Evolutionary conservation across 805 yeast genomes (phyloP).

Genomic region (Komagataella pseudopastoris): DNA sequence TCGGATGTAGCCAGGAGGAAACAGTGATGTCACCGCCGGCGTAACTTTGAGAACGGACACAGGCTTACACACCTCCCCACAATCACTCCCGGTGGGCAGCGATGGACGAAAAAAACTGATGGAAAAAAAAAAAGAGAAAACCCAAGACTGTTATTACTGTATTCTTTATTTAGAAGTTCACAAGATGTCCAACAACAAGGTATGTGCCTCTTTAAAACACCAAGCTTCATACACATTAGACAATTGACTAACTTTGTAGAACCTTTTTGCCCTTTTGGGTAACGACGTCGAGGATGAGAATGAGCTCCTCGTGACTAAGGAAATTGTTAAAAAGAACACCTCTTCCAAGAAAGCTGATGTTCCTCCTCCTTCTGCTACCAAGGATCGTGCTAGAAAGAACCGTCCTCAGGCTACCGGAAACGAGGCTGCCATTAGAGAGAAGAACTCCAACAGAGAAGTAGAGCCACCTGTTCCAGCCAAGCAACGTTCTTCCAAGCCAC

Average conservation of each 20-base stretch:
- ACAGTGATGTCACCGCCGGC: neutral
- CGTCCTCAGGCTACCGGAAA: conserved; percentile 66
- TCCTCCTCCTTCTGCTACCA: conserved; percentile 73
- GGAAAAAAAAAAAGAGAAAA: neutral
- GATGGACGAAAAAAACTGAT: conserved; percentile 3
- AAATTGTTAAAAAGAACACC: conserved; percentile 68
- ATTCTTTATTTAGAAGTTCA: neutral
- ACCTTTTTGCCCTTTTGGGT: conserved; percentile 74
- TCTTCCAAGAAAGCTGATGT: conserved; percentile 80
- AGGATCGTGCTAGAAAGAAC: conserved; percentile 63
- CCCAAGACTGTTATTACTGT: neutral
- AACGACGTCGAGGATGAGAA: conserved; percentile 79
- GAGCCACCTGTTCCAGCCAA: conserved; percentile 40
- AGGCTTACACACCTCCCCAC: neutral
- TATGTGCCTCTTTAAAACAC: conserved; percentile 5
- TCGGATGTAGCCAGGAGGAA: too few species aligned
- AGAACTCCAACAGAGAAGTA: conserved; percentile 53
- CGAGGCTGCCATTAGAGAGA: conserved; percentile 75
- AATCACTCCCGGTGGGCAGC: conserved; percentile 1
- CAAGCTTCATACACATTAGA: neutral
- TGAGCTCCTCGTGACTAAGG: conserved; percentile 50
- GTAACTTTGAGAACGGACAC: neutral
- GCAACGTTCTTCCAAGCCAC: conserved; percentile 34
- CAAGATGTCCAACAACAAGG: conserved; percentile 14
- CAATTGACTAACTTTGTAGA: conserved; percentile 22